Conservation (phyloP, 176 grass and related monocot species). For the Aegilops speltoides region DNA sequence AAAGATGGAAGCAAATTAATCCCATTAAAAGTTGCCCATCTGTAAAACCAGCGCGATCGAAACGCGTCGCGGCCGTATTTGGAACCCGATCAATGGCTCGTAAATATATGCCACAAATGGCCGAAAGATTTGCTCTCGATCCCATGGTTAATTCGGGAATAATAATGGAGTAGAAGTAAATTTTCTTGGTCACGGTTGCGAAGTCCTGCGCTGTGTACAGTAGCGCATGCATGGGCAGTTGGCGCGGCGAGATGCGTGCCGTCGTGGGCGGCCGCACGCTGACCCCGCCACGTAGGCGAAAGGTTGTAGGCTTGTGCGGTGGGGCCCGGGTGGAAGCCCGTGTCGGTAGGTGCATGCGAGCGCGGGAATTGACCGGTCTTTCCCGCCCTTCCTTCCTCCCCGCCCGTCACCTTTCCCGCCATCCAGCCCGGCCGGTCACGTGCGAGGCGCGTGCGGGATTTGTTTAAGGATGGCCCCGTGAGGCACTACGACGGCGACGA, state of each 20-base stretch:
- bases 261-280: background rate
- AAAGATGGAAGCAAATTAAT: background rate
- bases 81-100: background rate
- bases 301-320: too few species aligned
- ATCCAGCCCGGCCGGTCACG: background rate
- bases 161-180: too few species aligned
- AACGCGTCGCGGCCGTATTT: too few species aligned
- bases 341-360: conserved; percentile 29
- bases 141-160: background rate
- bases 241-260: conserved; percentile 27
- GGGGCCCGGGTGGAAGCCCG: conserved; percentile 4
- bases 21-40: background rate
- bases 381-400: background rate
- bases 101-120: background rate
- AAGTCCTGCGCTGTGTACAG: too few species aligned
- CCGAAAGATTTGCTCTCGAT: too few species aligned
- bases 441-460: conserved; percentile 16
- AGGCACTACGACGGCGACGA: background rate
- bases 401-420: background rate
- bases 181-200: too few species aligned
- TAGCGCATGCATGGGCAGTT: background rate
- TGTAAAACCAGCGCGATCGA: background rate
- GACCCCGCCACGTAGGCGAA: too few species aligned
- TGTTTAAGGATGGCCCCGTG: background rate
- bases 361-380: conserved; percentile 16